These are phyloP conservation scores for Pestalotiopsis sp. DNA, from an alignment of 2,329 filamentous ascomycete species.

Conservation along the genomic window DNA sequence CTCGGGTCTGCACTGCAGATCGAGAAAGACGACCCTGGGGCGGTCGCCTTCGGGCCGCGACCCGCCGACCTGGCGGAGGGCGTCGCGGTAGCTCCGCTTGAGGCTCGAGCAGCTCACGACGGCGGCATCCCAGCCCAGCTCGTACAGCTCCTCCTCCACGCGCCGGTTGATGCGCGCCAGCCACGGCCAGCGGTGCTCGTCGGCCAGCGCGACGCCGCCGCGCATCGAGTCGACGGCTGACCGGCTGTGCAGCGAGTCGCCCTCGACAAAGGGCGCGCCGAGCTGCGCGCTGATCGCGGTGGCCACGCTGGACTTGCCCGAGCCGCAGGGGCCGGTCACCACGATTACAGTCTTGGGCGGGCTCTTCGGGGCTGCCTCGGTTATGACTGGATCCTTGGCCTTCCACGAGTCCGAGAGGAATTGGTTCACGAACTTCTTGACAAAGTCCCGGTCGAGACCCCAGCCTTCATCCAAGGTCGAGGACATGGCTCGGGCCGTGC, in stretches of 20 bases:
- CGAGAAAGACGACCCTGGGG: constrained; percentile 32
- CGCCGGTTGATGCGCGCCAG: constrained; percentile 26
- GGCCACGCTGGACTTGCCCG: constrained; percentile 41
- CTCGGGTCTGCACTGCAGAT: constrained; percentile 30
- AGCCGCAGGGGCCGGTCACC: constrained; percentile 40
- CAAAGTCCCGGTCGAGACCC: constrained; percentile 30
- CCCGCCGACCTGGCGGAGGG: constrained; percentile 25
- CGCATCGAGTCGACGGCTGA: constrained; percentile 26
- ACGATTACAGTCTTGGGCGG: constrained; percentile 31
- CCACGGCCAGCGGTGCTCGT: constrained; percentile 34
- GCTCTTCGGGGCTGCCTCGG: constrained; percentile 26
- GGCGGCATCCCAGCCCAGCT: constrained; percentile 27
- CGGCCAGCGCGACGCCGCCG: constrained; percentile 28
- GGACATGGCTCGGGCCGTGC: constrained; percentile 41
- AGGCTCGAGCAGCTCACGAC: constrained; percentile 43
- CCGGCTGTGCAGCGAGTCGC: constrained; percentile 35
- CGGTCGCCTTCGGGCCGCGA: constrained; percentile 10
- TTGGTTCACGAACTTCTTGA: constrained; percentile 39
- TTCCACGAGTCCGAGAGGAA: constrained; percentile 40
- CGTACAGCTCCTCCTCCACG: constrained; percentile 24
- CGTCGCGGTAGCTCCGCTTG: constrained; percentile 32
- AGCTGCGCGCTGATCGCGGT: constrained; percentile 29
- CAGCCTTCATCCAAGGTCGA: constrained; percentile 41
- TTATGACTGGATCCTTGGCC: constrained; percentile 30
- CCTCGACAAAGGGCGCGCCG: constrained; percentile 39